These are phyloP conservation scores for Curvularia lunata DNA, from an alignment of 2,329 filamentous ascomycete species.

Conservation along the genomic window DNA sequence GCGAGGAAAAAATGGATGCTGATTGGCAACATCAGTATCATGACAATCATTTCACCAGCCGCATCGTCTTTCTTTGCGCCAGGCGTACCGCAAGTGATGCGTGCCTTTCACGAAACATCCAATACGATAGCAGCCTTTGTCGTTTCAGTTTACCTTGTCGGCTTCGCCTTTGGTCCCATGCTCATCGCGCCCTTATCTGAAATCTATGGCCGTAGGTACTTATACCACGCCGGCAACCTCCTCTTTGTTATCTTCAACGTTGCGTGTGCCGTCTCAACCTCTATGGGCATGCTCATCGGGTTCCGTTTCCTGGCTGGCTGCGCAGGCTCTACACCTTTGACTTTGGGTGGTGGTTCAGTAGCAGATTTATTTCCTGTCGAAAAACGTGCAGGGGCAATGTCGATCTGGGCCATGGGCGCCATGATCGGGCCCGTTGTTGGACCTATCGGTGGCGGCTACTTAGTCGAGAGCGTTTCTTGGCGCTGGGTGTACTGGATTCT, in stretches of 20 bases:
- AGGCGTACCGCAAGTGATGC: slow-evolving; percentile 61
- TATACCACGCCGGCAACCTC: slow-evolving; percentile 51
- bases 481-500: slow-evolving; percentile 48
- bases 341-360: slow-evolving; percentile 45
- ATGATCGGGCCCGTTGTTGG: slow-evolving; percentile 47
- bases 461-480: slow-evolving; percentile 44
- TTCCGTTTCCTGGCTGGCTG: slow-evolving; percentile 48
- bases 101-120: slow-evolving; percentile 39
- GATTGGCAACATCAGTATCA: slow-evolving; percentile 40
- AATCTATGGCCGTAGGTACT: slow-evolving; percentile 40
- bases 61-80: slow-evolving; percentile 60
- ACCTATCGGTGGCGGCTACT: slow-evolving; percentile 44
- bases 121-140: slow-evolving; percentile 46
- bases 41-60: slow-evolving; percentile 50
- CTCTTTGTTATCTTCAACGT: slow-evolving; percentile 61
- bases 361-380: slow-evolving; percentile 47
- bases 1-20: slow-evolving; percentile 47
- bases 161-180: slow-evolving; percentile 49
- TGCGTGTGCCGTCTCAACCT: slow-evolving; percentile 45
- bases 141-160: slow-evolving; percentile 49
- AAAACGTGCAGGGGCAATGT: slow-evolving; percentile 46
- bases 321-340: slow-evolving; percentile 43
- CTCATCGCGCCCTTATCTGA: slow-evolving; percentile 49
- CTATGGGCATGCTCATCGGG: slow-evolving; percentile 47
- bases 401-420: slow-evolving; percentile 47